These are phyloP conservation scores for Mucor irregularis DNA, from an alignment of 371 early-diverging fungal genomes.

Conservation along the genomic window DNA sequence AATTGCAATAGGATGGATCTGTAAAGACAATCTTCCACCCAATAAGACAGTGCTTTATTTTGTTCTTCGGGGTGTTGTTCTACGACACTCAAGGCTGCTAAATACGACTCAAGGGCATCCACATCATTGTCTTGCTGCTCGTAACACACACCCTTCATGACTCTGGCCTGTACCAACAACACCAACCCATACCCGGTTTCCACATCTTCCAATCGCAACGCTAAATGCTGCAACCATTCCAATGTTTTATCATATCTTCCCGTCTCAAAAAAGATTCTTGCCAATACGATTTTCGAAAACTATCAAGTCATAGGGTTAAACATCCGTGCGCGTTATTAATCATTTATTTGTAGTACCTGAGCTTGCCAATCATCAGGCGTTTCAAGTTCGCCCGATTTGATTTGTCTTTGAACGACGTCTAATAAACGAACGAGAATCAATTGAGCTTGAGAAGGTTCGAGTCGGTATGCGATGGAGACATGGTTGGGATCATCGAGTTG, in stretches of 20 bases:
- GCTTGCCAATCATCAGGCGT: conserved; percentile 37
- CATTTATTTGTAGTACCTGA: conserved; percentile 20
- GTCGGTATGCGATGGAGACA: conserved; percentile 14
- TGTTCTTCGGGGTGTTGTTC: conserved; percentile 47
- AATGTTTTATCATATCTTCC: conserved; percentile 37
- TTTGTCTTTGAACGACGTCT: conserved; percentile 23
- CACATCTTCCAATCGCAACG: conserved; percentile 35
- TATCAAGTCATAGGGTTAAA: background rate
- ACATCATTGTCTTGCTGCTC: conserved; percentile 50
- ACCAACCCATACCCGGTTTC: conserved; percentile 58
- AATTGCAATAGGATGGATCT: conserved; percentile 58
- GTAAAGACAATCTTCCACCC: conserved; percentile 73
- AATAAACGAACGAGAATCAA: conserved; percentile 16
- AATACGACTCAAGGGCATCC: conserved; percentile 57
- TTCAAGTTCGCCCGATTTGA: conserved; percentile 20
- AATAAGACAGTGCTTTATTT: conserved; percentile 55
- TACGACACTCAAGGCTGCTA: conserved; percentile 47
- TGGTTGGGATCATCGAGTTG: conserved; percentile 31
- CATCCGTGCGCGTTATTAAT: background rate
- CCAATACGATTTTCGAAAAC: conserved; percentile 43
- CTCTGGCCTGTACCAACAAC: conserved; percentile 49
- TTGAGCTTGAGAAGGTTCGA: conserved; percentile 16
- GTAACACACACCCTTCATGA: conserved; percentile 57
- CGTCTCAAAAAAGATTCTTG: conserved; percentile 39
- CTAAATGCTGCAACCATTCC: conserved; percentile 32